Evolutionary conservation across 257 asterid species (phyloP), one percentile per base, ranked within the genome.

Genomic region (Ocimum tenuiflorum): DNA sequence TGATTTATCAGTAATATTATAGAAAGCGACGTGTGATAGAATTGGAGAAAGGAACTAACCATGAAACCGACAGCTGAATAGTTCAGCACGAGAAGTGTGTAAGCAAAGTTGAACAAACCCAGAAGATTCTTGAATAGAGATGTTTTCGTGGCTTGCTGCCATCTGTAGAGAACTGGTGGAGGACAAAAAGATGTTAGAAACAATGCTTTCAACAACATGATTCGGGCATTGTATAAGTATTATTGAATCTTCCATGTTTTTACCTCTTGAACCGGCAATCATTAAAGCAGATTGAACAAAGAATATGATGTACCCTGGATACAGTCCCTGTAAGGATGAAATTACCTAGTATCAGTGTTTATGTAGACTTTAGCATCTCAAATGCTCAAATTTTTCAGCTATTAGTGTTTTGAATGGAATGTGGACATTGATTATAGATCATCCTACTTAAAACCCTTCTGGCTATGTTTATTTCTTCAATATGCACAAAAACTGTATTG

Each of bases 191-290:
- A 70, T 10, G 69, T 74, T 73, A 74, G 78, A 67, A 59, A 55
- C 43, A 13, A 58, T 42, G 65, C 45, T n/a, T n/a, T n/a, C n/a
- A n/a, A n/a, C n/a, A n/a, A n/a, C n/a, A n/a, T n/a, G n/a, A n/a
- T n/a, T n/a, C n/a, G n/a, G n/a, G n/a, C n/a, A n/a, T n/a, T n/a
- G n/a, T n/a, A n/a, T n/a, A n/a, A 27, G 2, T 27, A 27, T 27
- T 27, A 27, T 27, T 33, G n/a, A 7, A 6, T 31, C 7, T 31
- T 1, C 7, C 6, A 5, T 31, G 36, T 31, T 29, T 56, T 73
- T 79, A 88, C 96, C 98, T 88, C 87, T 88, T 63, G 96, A 91
- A 67, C 98, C 98, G 67, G 95, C 90, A 79, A 91, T 91, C 87
- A 91, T 77, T 50, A 75, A 57, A 70, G 98, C 96, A 6, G 96